Base-by-base conservation (phyloP, 768 basidiomycete genomes). In the Collybiopsis confluens region DNA sequence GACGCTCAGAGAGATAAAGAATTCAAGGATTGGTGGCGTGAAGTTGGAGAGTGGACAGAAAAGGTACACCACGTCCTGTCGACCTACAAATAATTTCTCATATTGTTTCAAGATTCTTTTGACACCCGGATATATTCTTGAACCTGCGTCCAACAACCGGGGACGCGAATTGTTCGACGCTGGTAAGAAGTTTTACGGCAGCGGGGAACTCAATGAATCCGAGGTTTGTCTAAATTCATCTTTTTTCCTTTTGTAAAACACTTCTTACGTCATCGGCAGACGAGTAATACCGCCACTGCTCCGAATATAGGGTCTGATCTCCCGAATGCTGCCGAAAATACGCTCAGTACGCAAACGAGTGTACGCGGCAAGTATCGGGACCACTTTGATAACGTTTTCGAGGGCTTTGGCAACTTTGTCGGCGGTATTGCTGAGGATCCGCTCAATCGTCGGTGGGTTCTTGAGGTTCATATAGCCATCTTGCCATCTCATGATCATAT, bases 111-210 rank as follows among this genome's bases (percentile, higher is more conserved):
- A 85, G 82, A 72, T 86, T 2, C 73, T 96, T 3, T 76, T 96
- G 48, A 85, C 94, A 54, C 78, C 87, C 0, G 93, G 93, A 13
- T 98, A 85, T 62, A 82, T 98, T 27, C 75, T 98, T n/a, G 84
- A 91, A 49, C 83, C 88, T 0, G 77, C 81, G 28, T 91, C 85
- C 62, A 82, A 81, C 61, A 75, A 68, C 18, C 83, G 90, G 46
- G 93, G 80, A 0, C 68, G 66, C 30, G 65, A 77, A 13, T 72
- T 98, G 35, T 74, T 78, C 43, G 88, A 97, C 42, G 70, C 72
- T 20, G 93, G 94, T 13, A 80, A 85, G 47, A 63, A 68, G 21
- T 98, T 92, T 74, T 98, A 90, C 66, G 84, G 54, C 3, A 48
- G 45, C 5, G 55, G 55, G 3, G 11, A 42, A 23, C n/a, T 18